A percentile compares a stretch with the other conserved stretches of the same genome.
phyloP scores from a whole-genome alignment of 2,329 filamentous ascomycete species.

The Diplodia seriata region DNA sequence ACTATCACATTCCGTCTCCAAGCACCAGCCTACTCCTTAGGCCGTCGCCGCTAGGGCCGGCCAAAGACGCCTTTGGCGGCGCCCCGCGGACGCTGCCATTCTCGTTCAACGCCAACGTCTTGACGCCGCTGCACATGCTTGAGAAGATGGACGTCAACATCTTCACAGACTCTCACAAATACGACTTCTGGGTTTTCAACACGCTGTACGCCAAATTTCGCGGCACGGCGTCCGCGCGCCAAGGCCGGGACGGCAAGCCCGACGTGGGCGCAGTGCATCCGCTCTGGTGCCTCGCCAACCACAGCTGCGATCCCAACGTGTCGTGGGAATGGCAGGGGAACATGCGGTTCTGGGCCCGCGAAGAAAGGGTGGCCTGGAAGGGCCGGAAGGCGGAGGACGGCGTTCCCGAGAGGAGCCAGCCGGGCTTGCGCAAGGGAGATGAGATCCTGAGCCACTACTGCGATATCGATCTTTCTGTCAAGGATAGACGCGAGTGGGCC shows the following conservation, averaged over 20 bases:
- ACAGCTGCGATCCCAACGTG: slow-evolving; percentile 94
- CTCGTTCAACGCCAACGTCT: slow-evolving; percentile 77
- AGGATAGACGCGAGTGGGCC: slow-evolving; percentile 87
- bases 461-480: slow-evolving; percentile 78
- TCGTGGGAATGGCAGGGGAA: slow-evolving; percentile 89
- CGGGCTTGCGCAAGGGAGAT: slow-evolving; percentile 76
- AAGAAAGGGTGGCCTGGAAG: slow-evolving; percentile 62
- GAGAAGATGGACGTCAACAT: slow-evolving; percentile 87
- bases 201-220: slow-evolving; percentile 92
- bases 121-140: slow-evolving; percentile 76
- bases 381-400: slow-evolving; percentile 31
- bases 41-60: slow-evolving; percentile 24
- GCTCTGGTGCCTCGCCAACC: slow-evolving; percentile 95
- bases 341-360: slow-evolving; percentile 72
- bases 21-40: slow-evolving; percentile 6
- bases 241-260: slow-evolving; percentile 74
- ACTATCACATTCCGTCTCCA: slow-evolving; percentile 52
- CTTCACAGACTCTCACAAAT: slow-evolving; percentile 56
- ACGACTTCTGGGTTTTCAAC: slow-evolving; percentile 86
- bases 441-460: slow-evolving; percentile 96
- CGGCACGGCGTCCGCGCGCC: slow-evolving; percentile 86
- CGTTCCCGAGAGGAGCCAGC: slow-evolving; percentile 39
- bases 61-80: slow-evolving; percentile 38
- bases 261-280: slow-evolving; percentile 94
- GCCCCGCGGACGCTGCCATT: slow-evolving; percentile 72